Evolutionary conservation across 1,284 basidiomycete species (phyloP).

Genomic region (Fomitopsis betulina): DNA sequence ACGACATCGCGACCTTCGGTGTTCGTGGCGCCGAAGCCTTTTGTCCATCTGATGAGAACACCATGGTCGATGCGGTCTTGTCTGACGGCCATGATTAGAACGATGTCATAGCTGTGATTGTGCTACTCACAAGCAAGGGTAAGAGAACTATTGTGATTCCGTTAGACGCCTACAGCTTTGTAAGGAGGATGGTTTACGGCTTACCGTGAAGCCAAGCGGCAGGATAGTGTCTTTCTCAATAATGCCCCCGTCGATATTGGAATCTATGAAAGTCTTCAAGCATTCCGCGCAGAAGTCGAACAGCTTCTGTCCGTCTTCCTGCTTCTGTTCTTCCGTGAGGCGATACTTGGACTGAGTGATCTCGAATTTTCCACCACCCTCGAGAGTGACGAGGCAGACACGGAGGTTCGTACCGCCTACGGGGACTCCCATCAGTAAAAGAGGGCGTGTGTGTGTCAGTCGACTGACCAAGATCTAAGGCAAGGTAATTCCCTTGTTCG

Average conservation of each 20-base stretch:
- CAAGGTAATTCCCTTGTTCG: conserved; percentile 89
- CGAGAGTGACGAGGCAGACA: conserved; percentile 92
- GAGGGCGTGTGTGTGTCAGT: neutral
- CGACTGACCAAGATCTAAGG: conserved; percentile 84
- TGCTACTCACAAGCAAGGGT: conserved; percentile 76
- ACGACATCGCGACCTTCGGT: conserved; percentile 94
- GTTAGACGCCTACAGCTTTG: neutral
- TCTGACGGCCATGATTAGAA: conserved; percentile 30
- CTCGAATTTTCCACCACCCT: conserved; percentile 94
- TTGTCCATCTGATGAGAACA: conserved; percentile 95
- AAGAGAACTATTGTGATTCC: conserved; percentile 67
- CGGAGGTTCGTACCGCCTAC: conserved; percentile 93
- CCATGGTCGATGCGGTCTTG: conserved; percentile 96
- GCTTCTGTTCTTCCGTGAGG: conserved; percentile 96
- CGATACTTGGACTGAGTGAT: conserved; percentile 98
- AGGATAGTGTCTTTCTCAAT: conserved; percentile 71
- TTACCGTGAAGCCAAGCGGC: conserved; percentile 90
- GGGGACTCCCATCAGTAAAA: neutral
- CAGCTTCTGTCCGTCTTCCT: conserved; percentile 90
- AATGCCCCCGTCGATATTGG: conserved; percentile 63
- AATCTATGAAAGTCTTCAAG: conserved; percentile 83
- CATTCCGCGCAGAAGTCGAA: conserved; percentile 99
- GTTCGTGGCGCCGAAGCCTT: conserved; percentile 92
- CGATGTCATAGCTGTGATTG: too few species aligned
- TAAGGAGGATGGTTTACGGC: conserved; percentile 23